phyloP scores from a whole-genome alignment of 768 basidiomycete species.

The Mycena capillaripes region DNA sequence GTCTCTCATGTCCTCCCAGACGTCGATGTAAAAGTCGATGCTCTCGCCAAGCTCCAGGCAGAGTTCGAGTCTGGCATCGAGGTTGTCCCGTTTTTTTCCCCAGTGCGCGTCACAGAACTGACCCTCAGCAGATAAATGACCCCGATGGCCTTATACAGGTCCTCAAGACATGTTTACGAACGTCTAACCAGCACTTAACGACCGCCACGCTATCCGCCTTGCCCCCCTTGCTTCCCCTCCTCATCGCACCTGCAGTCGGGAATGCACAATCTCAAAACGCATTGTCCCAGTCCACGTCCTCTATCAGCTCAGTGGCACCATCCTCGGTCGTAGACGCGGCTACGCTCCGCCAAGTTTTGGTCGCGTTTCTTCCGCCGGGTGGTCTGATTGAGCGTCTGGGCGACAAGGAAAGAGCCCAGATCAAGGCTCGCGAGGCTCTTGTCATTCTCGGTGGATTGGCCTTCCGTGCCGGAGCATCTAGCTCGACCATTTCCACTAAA shows the following conservation, averaged over 20 bases:
- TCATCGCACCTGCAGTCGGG: constrained; percentile 60
- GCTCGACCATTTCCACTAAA: constrained; percentile 58
- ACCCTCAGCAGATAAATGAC: constrained; percentile 71
- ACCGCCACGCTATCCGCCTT: constrained; percentile 82
- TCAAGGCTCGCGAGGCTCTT: constrained; percentile 83
- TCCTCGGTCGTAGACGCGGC: constrained; percentile 64
- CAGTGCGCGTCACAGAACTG: constrained; percentile 32
- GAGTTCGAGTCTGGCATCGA: constrained; percentile 81
- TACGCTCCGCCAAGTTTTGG: constrained; percentile 76
- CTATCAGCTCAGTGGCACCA: constrained; percentile 57
- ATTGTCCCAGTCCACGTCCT: constrained; percentile 64
- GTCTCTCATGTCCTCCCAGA: constrained; percentile 58
- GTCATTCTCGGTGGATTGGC: constrained; percentile 81
- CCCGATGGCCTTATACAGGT: constrained; percentile 76
- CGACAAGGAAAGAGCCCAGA: constrained; percentile 81
- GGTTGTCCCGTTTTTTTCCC: constrained; percentile 55
- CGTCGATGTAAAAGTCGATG: constrained; percentile 86
- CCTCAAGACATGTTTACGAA: constrained; percentile 83
- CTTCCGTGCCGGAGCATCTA: constrained; percentile 66
- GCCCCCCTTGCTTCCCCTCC: constrained; percentile 73
- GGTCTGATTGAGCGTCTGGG: constrained; percentile 89
- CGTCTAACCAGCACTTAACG: constrained; percentile 85
- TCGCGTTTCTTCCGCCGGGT: constrained; percentile 79
- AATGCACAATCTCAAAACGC: constrained; percentile 43
- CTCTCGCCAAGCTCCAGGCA: constrained; percentile 81